Evolutionary conservation across 148 eudicot genomes (phyloP).

Genomic region (Drosera capensis): DNA sequence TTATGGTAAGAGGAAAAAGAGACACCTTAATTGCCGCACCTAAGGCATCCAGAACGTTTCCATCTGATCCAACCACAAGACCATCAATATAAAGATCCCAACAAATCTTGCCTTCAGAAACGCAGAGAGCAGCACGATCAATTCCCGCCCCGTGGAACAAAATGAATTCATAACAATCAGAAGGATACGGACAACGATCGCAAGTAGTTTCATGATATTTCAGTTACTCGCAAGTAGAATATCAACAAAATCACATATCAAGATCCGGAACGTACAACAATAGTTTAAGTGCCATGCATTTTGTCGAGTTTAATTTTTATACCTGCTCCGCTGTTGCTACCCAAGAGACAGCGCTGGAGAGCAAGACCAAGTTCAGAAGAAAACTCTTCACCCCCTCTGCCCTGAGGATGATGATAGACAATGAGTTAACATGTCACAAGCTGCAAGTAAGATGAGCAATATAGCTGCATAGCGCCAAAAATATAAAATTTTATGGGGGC

Average conservation of each 20-base stretch:
- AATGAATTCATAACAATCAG: neutral
- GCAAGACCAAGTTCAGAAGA: conserved; percentile 62
- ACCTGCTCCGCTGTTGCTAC: conserved; percentile 80
- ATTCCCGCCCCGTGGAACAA: conserved; percentile 57
- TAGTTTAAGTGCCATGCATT: neutral
- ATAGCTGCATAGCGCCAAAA: neutral
- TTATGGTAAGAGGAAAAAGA: neutral
- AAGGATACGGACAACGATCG: too few relatives aligned
- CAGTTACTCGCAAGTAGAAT: neutral
- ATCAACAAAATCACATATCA: too few relatives aligned
- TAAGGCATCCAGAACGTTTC: conserved; percentile 81
- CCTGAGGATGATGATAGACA: conserved; percentile 21
- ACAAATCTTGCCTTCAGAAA: conserved; percentile 74
- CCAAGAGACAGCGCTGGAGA: conserved; percentile 68
- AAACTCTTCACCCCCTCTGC: conserved; percentile 93
- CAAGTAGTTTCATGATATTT: too few relatives aligned
- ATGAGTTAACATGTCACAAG: neutral
- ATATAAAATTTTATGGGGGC: too few relatives aligned
- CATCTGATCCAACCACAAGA: conserved; percentile 83
- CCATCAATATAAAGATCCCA: conserved; percentile 97
- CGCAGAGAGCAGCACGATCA: conserved; percentile 68
- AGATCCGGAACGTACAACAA: neutral
- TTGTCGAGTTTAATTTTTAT: neutral
- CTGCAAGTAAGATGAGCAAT: neutral
- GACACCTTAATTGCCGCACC: conserved; percentile 95